Percentiles rank a stretch among this genome's conserved stretches.
phyloP scores from a whole-genome alignment of 306 rosid species.

The Quercus berberidifolia region DNA sequence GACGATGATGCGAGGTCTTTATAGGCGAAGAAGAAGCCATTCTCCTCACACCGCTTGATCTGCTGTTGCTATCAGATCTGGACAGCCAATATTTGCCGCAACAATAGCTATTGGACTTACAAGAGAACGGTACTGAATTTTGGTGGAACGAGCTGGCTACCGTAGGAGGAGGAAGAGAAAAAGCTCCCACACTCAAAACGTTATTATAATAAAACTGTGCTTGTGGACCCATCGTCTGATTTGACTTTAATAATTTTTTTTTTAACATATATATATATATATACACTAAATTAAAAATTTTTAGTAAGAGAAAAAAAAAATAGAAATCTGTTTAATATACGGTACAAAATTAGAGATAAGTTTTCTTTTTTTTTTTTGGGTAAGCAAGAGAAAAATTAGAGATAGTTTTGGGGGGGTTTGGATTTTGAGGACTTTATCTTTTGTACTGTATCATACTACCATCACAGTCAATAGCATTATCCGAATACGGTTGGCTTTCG shows the following conservation, averaged over 20 bases:
- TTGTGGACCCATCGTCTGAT: neutral
- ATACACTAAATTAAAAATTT: neutral
- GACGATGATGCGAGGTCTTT: neutral
- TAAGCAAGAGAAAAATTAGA: too few species aligned
- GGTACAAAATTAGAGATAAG: too few species aligned
- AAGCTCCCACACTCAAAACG: neutral
- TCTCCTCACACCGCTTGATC: neutral
- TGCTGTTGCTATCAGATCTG: neutral
- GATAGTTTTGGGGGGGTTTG: too few species aligned
- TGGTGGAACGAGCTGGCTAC: neutral
- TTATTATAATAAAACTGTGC: neutral
- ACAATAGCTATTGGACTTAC: neutral
- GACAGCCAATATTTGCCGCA: neutral
- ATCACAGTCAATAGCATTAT: too few species aligned
- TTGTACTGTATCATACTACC: too few species aligned
- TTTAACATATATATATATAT: neutral
- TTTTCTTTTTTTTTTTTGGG: too few species aligned
- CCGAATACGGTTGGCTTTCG: too few species aligned
- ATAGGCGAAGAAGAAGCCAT: slow-evolving; percentile 29
- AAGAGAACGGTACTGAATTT: neutral
- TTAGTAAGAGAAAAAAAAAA: neutral
- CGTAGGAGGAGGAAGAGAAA: neutral
- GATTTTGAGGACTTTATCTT: too few species aligned
- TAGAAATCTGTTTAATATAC: too few species aligned
- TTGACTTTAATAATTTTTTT: neutral